A percentile compares a stretch with the other conserved stretches of the same genome.
Evolutionary conservation across 257 asterid species (phyloP).

Genomic region (Jasminum sambac): DNA sequence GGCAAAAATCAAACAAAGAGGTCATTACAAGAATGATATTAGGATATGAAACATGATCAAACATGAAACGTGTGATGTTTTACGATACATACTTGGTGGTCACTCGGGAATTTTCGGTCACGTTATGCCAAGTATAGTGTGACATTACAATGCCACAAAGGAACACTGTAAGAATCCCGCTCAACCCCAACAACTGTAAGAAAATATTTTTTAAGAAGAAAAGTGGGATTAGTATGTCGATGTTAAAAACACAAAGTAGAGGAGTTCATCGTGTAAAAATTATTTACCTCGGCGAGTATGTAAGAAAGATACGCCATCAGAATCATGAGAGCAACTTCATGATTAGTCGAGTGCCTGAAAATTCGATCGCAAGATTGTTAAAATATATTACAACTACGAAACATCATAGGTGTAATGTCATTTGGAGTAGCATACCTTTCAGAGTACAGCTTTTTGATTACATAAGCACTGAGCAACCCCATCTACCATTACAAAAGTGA

Average conservation of each 20-base stretch:
- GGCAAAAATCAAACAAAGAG: conserved; percentile 17
- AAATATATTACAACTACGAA: too few relatives aligned
- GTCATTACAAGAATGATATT: not conserved
- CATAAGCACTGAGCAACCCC: conserved; percentile 72
- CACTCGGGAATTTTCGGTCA: conserved; percentile 59
- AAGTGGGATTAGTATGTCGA: too few relatives aligned
- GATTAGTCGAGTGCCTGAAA: conserved; percentile 75
- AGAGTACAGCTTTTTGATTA: conserved; percentile 46
- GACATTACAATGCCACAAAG: conserved; percentile 87
- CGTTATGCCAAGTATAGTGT: conserved; percentile 77
- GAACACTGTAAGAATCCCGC: conserved; percentile 82
- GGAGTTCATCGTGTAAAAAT: too few relatives aligned
- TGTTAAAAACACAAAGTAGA: too few relatives aligned
- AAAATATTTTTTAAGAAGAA: not conserved
- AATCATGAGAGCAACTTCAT: conserved; percentile 74
- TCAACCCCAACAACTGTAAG: conserved; percentile 40
- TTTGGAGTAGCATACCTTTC: conserved; percentile 70
- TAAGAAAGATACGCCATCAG: conserved; percentile 88
- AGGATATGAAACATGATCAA: too few relatives aligned
- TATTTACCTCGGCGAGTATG: conserved; percentile 60
- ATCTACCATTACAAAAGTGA: conserved; percentile 40
- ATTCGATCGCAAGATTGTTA: not conserved
- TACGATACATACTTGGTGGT: conserved; percentile 55
- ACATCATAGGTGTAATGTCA: too few relatives aligned
- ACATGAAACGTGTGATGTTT: not conserved